These are phyloP conservation scores for Auricularia sp. DNA, from an alignment of 768 basidiomycete genomes.

Conservation along the genomic window DNA sequence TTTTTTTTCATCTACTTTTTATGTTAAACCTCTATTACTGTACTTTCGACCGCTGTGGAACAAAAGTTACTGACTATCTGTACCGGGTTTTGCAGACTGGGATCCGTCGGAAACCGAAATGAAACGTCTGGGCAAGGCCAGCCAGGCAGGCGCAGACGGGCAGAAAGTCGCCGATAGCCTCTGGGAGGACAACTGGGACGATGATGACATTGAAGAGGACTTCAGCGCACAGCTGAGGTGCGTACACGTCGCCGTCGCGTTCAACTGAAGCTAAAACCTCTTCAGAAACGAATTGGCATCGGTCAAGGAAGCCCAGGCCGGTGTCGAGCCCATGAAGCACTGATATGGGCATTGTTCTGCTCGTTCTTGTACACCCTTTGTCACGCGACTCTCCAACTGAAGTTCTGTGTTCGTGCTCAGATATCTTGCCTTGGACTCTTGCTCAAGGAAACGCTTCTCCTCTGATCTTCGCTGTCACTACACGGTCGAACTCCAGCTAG, in stretches of 20 bases:
- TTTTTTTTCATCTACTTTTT: not conserved
- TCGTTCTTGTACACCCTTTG: not conserved
- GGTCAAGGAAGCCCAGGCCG: conserved; percentile 26
- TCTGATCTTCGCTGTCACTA: no score
- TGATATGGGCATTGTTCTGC: not conserved
- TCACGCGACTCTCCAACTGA: not conserved
- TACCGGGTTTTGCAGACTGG: conserved; percentile 50
- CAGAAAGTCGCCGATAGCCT: conserved; percentile 77
- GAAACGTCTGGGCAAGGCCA: conserved; percentile 62
- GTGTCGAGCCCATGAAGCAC: not conserved
- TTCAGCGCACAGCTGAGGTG: conserved; percentile 93
- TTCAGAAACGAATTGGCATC: conserved; percentile 47
- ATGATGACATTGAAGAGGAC: conserved; percentile 96
- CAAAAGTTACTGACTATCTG: not conserved
- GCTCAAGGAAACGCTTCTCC: no score
- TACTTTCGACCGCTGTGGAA: no score
- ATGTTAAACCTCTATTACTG: no score
- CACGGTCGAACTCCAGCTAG: no score
- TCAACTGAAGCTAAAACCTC: no score
- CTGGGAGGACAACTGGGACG: conserved; percentile 99
- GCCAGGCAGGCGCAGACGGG: conserved; percentile 53
- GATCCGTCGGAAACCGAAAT: conserved; percentile 77
- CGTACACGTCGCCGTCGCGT: conserved; percentile 6
- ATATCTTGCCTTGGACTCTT: no score
- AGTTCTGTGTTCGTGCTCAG: not conserved